These are phyloP conservation scores for Coemansia sp. DNA, from an alignment of 192 early-diverging fungal genomes.

Conservation along the genomic window DNA sequence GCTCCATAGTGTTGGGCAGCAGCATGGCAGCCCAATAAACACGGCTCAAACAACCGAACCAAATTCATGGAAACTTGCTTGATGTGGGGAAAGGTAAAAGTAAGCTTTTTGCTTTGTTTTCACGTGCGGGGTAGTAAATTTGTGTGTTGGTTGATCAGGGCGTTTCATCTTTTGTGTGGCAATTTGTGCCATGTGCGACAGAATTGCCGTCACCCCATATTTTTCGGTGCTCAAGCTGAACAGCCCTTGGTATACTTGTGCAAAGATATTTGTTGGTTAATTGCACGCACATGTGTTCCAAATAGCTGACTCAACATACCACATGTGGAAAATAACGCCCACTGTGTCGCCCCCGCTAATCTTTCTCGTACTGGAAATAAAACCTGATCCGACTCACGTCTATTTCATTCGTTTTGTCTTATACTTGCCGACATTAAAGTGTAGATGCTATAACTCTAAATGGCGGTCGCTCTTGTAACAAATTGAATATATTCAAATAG, in stretches of 20 bases:
- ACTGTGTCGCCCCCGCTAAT: conserved; percentile 1
- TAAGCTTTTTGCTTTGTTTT: neutral
- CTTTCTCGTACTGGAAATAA: neutral
- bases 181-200: no score
- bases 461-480: neutral
- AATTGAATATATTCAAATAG: conserved; percentile 11
- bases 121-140: no score
- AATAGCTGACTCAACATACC: neutral
- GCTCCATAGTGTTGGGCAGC: neutral
- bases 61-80: neutral
- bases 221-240: no score
- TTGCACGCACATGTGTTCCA: neutral
- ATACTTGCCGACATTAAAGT: no score
- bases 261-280: no score
- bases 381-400: neutral
- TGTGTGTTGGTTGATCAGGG: no score
- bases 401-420: neutral
- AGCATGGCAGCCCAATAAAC: neutral
- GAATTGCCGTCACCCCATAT: no score
- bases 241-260: no score
- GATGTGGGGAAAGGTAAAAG: neutral
- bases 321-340: neutral
- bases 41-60: neutral
- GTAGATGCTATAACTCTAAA: neutral
- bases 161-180: no score